A percentile compares a stretch with the other conserved stretches of the same genome.
These are phyloP conservation scores for Hypoxylon fragiforme DNA, from an alignment of 495 filamentous ascomycete genomes.

Conservation along the genomic window DNA sequence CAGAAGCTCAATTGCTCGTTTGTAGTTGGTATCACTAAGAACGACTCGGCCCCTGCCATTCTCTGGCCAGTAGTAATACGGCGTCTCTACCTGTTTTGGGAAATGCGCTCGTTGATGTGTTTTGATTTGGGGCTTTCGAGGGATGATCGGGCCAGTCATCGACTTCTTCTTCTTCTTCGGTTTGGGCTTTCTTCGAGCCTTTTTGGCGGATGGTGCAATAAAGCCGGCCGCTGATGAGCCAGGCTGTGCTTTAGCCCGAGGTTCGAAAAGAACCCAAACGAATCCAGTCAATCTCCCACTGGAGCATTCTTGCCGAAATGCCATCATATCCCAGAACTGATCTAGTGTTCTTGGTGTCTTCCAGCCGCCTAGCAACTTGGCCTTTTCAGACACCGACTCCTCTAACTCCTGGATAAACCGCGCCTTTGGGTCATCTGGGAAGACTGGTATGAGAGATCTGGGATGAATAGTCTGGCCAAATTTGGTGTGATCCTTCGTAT, in stretches of 20 bases:
- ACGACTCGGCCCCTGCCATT: conserved; percentile 70
- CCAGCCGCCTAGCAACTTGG: conserved; percentile 63
- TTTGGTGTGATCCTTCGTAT: conserved; percentile 56
- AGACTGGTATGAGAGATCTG: conserved; percentile 83
- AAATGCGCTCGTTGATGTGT: conserved; percentile 46
- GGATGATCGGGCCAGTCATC: conserved; percentile 56
- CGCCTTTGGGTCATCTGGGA: conserved; percentile 95
- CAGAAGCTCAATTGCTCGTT: conserved; percentile 73
- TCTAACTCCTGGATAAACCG: conserved; percentile 89
- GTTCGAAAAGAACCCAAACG: conserved; percentile 85
- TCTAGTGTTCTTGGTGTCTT: conserved; percentile 78
- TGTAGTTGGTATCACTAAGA: conserved; percentile 72
- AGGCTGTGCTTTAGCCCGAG: conserved; percentile 10
- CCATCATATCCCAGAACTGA: conserved; percentile 99
- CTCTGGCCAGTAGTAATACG: conserved; percentile 70
- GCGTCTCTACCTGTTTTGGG: conserved; percentile 50
- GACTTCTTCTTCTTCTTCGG: conserved; percentile 46
- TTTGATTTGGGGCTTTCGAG: conserved; percentile 61
- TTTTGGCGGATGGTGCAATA: conserved; percentile 35
- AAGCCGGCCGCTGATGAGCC: conserved; percentile 1
- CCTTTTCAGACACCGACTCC: conserved; percentile 65
- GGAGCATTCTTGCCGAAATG: conserved; percentile 93
- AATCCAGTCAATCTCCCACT: conserved; percentile 90
- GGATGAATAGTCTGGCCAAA: conserved; percentile 59
- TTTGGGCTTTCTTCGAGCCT: conserved; percentile 16